Conservation (phyloP, 192 early-diverging fungal genomes). For the Ramicandelaber brevisporus region DNA sequence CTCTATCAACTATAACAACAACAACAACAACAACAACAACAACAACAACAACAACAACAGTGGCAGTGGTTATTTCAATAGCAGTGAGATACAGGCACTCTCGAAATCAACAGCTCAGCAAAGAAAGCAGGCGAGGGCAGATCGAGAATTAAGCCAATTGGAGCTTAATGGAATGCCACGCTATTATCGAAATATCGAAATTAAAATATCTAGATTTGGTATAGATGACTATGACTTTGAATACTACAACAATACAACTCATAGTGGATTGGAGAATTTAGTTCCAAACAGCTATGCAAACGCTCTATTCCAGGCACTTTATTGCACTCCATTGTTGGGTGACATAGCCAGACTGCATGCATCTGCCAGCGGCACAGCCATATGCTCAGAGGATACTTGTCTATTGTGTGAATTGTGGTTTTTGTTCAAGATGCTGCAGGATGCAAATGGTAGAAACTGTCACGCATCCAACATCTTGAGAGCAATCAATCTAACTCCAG, state of each 20-base stretch:
- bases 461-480: slow-evolving; percentile 81
- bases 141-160: neutral
- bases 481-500: slow-evolving; percentile 55
- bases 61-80: slow-evolving; percentile 4
- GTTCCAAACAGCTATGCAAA: slow-evolving; percentile 80
- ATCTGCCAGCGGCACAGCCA: slow-evolving; percentile 22
- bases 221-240: slow-evolving; percentile 99
- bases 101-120: slow-evolving; percentile 4
- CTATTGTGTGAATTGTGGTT: slow-evolving; percentile 82
- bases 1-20: too few relatives aligned
- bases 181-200: slow-evolving; percentile 51
- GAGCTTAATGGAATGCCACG: slow-evolving; percentile 30
- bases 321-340: slow-evolving; percentile 34
- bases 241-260: slow-evolving; percentile 74
- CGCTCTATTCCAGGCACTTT: slow-evolving; percentile 65
- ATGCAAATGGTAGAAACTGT: slow-evolving; percentile 77
- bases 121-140: neutral
- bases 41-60: too few relatives aligned
- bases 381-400: slow-evolving; percentile 51
- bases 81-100: slow-evolving; percentile 1
- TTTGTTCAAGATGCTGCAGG: slow-evolving; percentile 75
- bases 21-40: too few relatives aligned
- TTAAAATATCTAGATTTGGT: slow-evolving; percentile 79
- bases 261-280: slow-evolving; percentile 78
- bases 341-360: slow-evolving; percentile 50